A percentile compares a stretch with the other conserved stretches of the same genome.
These are phyloP conservation scores for Fonsecaea pugnacius DNA, from an alignment of 2,329 filamentous ascomycete genomes.

Conservation along the genomic window DNA sequence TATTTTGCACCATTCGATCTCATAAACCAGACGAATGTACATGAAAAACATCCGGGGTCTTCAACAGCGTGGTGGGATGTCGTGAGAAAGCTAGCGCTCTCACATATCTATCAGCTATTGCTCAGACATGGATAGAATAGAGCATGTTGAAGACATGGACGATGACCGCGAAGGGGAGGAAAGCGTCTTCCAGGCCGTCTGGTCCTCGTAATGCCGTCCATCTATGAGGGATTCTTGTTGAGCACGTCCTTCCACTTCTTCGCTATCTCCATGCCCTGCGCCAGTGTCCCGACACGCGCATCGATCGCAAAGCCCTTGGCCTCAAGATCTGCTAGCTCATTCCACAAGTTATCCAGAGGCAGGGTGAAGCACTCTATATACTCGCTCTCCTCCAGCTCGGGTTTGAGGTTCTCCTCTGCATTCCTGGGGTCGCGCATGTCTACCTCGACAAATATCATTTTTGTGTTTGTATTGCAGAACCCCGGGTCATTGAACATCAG, in stretches of 20 bases:
- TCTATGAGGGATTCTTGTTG: constrained; percentile 18
- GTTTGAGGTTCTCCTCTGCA: constrained; percentile 61
- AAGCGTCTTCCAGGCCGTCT: background rate
- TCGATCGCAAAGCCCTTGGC: constrained; percentile 76
- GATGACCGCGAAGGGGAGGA: background rate
- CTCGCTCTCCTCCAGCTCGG: constrained; percentile 76
- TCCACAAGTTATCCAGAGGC: constrained; percentile 66
- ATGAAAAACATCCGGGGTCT: background rate
- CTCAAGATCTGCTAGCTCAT: constrained; percentile 69
- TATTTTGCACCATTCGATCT: background rate
- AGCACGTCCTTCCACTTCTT: constrained; percentile 49
- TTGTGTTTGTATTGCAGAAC: constrained; percentile 56
- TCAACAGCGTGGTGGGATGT: background rate
- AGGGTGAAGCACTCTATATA: constrained; percentile 80
- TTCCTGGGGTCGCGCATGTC: constrained; percentile 73
- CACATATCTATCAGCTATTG: background rate
- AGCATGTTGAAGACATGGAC: background rate
- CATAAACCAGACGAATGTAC: background rate
- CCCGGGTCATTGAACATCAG: constrained; percentile 48
- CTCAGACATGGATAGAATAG: background rate
- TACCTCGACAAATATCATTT: constrained; percentile 70
- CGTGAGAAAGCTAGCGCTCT: background rate
- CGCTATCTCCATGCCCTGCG: constrained; percentile 76
- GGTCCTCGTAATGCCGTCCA: background rate
- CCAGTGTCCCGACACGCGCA: constrained; percentile 75